Evolutionary conservation across 2,329 filamentous ascomycete genomes (phyloP).

Genomic region (Sclerotinia spermophila): DNA sequence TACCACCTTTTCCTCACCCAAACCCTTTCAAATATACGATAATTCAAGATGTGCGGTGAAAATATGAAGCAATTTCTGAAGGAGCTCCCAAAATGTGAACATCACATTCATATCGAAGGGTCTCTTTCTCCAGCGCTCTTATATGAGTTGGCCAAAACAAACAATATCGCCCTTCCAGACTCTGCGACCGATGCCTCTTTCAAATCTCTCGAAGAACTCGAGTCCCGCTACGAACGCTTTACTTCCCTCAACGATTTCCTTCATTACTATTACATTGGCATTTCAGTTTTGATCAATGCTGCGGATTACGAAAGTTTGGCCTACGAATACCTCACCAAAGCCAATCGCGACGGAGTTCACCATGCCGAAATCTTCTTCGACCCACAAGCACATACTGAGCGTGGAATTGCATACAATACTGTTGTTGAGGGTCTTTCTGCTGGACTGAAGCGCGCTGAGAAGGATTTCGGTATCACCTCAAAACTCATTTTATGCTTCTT

Average conservation of each 20-base stretch:
- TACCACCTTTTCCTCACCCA: background rate
- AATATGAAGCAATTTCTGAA: slow-evolving; percentile 49
- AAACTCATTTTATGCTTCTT: slow-evolving; percentile 70
- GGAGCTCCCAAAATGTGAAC: slow-evolving; percentile 73
- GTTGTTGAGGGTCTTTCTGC: slow-evolving; percentile 61
- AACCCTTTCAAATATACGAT: background rate
- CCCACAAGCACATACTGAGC: slow-evolving; percentile 66
- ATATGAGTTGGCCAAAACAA: slow-evolving; percentile 64
- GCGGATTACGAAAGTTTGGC: slow-evolving; percentile 71
- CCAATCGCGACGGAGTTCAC: slow-evolving; percentile 59
- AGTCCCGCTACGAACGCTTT: slow-evolving; percentile 63
- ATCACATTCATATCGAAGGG: slow-evolving; percentile 78
- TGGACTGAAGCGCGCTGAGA: slow-evolving; percentile 57
- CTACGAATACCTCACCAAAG: slow-evolving; percentile 66
- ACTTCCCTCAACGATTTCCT: slow-evolving; percentile 73
- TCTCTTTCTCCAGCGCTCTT: slow-evolving; percentile 67
- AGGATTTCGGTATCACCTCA: slow-evolving; percentile 61
- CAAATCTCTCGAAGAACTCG: slow-evolving; percentile 54
- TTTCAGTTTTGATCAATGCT: slow-evolving; percentile 61
- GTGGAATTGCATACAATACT: slow-evolving; percentile 60
- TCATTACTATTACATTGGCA: slow-evolving; percentile 73
- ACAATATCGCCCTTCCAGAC: slow-evolving; percentile 58
- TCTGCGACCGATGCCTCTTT: slow-evolving; percentile 59
- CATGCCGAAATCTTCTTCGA: slow-evolving; percentile 82
- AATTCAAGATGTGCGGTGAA: slow-evolving; percentile 30